Base-by-base conservation (phyloP, 495 filamentous ascomycete genomes). In the Penicillium cinerascens region DNA sequence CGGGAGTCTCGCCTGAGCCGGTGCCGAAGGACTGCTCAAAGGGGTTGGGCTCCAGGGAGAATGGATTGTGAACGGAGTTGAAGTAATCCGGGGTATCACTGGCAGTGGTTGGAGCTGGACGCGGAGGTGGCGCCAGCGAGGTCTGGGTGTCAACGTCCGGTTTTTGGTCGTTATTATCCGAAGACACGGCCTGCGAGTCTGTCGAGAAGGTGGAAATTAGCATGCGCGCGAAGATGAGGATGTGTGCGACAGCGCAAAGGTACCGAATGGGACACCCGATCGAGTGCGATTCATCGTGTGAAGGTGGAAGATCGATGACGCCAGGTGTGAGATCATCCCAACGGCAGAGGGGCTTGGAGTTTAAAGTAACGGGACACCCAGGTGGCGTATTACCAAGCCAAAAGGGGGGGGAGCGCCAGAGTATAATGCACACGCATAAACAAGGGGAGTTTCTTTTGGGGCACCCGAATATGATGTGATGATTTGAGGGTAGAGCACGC, bases 1-100 rank as follows among this genome's bases (percentile, higher is more conserved):
- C 91, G 11, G 95, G 91, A 20, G 90, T 93, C 63, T 96, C 89
- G 48, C 81, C 79, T 11, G 87, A 78, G 39, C 55, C 83, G 26
- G 38, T 50, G 45, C 82, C 80, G 66, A 98, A 98, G 0, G 92
- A 96, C 61, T 91, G 85, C 67, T 98, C 93, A 65, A 98, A 98
- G 6, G 92, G 92, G 65, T 98, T 98, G 47, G 91, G 92, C 66
- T 98, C 93, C 57, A 87, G 80, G 46, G 84, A 86, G 67, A 82
- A 87, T 57, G 79, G 80, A 63, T 72, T 80, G 64, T 85, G 78
- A 27, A 82, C 76, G 44, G 73, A 78, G 35, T 81, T 83, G 72
- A 91, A 95, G 73, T 92, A 92, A 63, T 93, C 88, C 26, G 84
- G 81, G n/a, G 79, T 82, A 62, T 86, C 80, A 51, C 71, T 61